Evolutionary conservation across 2,329 filamentous ascomycete genomes (phyloP).

Genomic region (Tolypocladium sp.): DNA sequence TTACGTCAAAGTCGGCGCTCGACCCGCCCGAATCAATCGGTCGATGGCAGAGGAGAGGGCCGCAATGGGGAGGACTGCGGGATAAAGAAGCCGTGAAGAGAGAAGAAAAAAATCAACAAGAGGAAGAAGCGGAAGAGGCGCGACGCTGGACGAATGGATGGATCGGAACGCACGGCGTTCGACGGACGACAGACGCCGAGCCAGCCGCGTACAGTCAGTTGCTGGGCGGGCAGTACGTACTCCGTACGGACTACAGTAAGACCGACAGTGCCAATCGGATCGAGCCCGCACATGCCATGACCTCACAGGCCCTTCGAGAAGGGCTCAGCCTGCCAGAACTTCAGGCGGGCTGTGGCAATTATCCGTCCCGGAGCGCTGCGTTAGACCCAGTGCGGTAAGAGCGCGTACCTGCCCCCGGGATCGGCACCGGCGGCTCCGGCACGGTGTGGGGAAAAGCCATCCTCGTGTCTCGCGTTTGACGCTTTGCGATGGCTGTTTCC

Average conservation of each 20-base stretch:
- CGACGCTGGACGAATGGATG: not conserved
- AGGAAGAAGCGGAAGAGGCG: not conserved
- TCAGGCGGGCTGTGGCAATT: not conserved
- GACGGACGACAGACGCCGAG: not conserved
- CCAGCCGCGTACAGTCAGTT: not conserved
- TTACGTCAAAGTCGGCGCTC: not conserved
- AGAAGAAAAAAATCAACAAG: not conserved
- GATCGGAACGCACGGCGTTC: not conserved
- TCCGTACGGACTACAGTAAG: not conserved
- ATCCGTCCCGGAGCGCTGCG: not conserved
- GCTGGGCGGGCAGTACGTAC: not conserved
- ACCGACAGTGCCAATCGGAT: not conserved
- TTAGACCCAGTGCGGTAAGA: not conserved
- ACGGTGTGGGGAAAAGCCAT: not conserved
- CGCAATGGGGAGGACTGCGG: not conserved
- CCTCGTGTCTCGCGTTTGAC: not conserved
- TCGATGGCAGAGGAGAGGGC: not conserved
- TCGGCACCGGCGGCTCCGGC: not conserved
- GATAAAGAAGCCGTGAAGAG: not conserved
- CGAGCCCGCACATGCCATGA: not conserved
- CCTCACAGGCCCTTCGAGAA: not conserved
- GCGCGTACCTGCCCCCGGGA: not conserved
- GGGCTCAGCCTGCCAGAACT: not conserved
- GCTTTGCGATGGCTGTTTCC: not conserved
- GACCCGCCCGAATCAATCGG: not conserved